Conservation (phyloP, 2,329 filamentous ascomycete species). For the Aspergillus melleus region DNA sequence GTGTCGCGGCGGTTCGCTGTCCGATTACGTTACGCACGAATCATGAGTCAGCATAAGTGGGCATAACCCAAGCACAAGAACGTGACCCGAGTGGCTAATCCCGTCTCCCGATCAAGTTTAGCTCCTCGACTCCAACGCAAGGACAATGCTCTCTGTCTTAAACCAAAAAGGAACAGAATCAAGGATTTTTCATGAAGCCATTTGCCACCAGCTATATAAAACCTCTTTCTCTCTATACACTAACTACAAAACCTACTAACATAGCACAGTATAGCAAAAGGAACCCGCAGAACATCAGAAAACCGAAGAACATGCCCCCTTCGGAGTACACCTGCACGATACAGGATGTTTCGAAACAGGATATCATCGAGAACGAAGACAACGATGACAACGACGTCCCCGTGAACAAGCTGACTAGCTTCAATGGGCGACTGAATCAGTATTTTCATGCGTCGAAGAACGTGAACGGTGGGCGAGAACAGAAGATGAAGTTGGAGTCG, state of each 20-base stretch:
- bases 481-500: neutral
- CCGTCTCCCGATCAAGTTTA: neutral
- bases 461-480: neutral
- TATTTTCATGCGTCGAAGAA: constrained; percentile 28
- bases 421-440: constrained; percentile 37
- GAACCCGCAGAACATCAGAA: neutral
- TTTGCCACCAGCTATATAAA: neutral
- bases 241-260: neutral
- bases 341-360: neutral
- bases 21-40: neutral
- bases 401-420: constrained; percentile 35
- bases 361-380: neutral
- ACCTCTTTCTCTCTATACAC: neutral
- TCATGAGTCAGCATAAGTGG: neutral
- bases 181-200: neutral
- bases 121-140: neutral
- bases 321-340: neutral
- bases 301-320: neutral
- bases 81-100: neutral
- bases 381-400: constrained; percentile 26
- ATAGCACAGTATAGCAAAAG: neutral
- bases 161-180: neutral
- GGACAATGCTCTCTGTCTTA: too few relatives aligned
- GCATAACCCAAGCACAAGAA: neutral
- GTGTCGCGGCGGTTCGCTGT: too few relatives aligned